A percentile compares a stretch with the other conserved stretches of the same genome.
These are phyloP conservation scores for Syncephalastrum monosporum DNA, from an alignment of 371 early-diverging fungal species.

Conservation along the genomic window DNA sequence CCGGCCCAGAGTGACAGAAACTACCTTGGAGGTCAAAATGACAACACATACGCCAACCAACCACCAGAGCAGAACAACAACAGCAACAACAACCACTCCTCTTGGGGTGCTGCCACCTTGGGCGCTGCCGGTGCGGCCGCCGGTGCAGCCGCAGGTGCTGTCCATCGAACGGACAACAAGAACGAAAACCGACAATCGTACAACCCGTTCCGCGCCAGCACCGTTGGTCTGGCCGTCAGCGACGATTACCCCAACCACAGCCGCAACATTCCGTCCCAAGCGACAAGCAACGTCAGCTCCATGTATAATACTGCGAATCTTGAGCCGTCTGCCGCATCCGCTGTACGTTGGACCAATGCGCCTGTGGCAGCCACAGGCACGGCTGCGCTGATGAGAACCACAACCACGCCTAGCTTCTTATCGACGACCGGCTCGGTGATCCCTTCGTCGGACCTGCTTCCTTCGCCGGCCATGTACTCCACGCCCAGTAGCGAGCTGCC, in stretches of 20 bases:
- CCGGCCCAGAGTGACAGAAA: conserved; percentile 18
- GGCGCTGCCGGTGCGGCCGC: no score
- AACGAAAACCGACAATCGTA: conserved; percentile 18
- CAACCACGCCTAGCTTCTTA: conserved; percentile 2
- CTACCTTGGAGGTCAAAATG: neutral
- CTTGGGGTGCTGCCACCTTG: no score
- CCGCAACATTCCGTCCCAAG: neutral
- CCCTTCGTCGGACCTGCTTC: neutral
- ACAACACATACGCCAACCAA: no score
- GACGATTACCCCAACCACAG: conserved; percentile 7
- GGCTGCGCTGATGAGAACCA: neutral
- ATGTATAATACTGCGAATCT: conserved; percentile 1
- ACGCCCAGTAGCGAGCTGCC: neutral
- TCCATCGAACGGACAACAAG: neutral
- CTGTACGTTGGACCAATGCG: conserved; percentile 31
- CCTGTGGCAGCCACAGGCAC: conserved; percentile 8
- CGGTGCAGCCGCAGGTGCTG: neutral
- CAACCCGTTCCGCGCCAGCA: conserved; percentile 36
- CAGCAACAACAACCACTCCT: no score
- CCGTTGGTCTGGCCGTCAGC: conserved; percentile 24
- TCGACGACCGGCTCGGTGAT: conserved; percentile 1
- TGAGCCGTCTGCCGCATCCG: conserved; percentile 10
- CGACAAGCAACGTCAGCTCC: conserved; percentile 2
- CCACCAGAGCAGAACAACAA: no score
- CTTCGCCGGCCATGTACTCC: neutral